Conservation (phyloP, 2,329 filamentous ascomycete genomes). For the Davidsoniella virescens region DNA sequence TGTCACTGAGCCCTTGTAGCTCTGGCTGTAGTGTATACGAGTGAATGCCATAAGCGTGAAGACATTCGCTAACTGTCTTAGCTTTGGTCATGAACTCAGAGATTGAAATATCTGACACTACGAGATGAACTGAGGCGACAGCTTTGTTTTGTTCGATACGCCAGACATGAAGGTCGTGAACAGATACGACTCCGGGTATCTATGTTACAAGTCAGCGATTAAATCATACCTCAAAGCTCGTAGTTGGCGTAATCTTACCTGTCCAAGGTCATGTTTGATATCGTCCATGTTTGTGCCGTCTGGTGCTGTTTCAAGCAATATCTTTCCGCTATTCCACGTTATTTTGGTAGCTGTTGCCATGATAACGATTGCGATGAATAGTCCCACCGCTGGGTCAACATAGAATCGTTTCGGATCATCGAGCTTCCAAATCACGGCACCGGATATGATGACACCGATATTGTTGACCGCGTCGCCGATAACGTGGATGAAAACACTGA, state of each 20-base stretch:
- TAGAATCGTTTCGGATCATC: constrained; percentile 45
- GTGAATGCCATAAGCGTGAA: constrained; percentile 60
- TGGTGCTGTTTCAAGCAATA: constrained; percentile 53
- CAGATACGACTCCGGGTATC: constrained; percentile 48
- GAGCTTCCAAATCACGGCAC: constrained; percentile 51
- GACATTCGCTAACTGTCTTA: constrained; percentile 47
- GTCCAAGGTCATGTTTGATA: constrained; percentile 52
- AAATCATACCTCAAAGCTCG: neutral
- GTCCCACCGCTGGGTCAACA: constrained; percentile 52
- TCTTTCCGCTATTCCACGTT: constrained; percentile 43
- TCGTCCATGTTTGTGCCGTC: constrained; percentile 41
- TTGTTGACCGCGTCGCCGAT: constrained; percentile 62
- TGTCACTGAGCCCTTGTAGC: constrained; percentile 12
- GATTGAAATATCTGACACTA: constrained; percentile 41
- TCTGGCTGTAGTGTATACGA: constrained; percentile 57
- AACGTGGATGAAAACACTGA: constrained; percentile 55
- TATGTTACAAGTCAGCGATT: constrained; percentile 19
- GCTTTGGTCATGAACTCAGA: constrained; percentile 43
- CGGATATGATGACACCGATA: constrained; percentile 55
- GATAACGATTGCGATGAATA: constrained; percentile 60
- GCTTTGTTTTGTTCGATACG: constrained; percentile 52
- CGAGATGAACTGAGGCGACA: constrained; percentile 53
- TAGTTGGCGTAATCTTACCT: constrained; percentile 23
- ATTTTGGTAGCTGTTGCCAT: constrained; percentile 46
- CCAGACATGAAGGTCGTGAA: constrained; percentile 64